phyloP scores from a whole-genome alignment of 179 eudicot species.

The Drosera spatulata region DNA sequence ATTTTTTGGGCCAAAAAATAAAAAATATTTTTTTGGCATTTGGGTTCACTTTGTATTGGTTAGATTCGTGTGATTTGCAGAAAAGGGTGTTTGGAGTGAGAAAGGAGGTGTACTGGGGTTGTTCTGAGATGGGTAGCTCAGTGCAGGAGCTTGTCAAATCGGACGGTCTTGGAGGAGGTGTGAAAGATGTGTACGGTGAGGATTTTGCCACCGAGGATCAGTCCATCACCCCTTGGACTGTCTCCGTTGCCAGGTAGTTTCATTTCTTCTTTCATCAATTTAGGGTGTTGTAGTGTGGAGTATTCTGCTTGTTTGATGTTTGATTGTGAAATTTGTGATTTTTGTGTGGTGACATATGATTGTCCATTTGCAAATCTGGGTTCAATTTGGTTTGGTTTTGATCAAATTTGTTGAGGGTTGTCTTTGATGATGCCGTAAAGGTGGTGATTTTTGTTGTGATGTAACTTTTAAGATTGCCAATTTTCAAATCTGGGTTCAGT shows the following conservation, averaged over 20 bases:
- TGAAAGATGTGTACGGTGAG: conserved; percentile 58
- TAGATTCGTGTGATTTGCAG: conserved; percentile 1
- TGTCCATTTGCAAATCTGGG: too few relatives aligned
- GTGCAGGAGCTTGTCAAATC: conserved; percentile 23
- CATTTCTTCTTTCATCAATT: too few relatives aligned
- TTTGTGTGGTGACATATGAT: too few relatives aligned
- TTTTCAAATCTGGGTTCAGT: too few relatives aligned
- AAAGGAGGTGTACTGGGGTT: not conserved
- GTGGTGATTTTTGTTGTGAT: too few relatives aligned
- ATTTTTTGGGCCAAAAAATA: not conserved
- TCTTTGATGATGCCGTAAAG: too few relatives aligned
- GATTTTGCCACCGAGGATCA: conserved; percentile 74
- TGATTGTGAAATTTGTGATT: too few relatives aligned
- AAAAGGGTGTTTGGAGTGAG: not conserved
- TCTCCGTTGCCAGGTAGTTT: conserved; percentile 63
- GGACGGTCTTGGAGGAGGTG: conserved; percentile 46
- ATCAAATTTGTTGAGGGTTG: too few relatives aligned
- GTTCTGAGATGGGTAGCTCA: conserved; percentile 11
- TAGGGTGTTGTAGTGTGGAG: too few relatives aligned
- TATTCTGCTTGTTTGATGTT: too few relatives aligned
- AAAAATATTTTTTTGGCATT: not conserved
- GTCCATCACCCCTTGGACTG: conserved; percentile 68
- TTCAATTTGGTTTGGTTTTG: too few relatives aligned
- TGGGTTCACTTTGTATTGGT: not conserved
- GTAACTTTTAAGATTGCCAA: too few relatives aligned